These are phyloP conservation scores for Pythium oligandrum DNA, from an alignment of 352 stramenopile genomes.

Conservation along the genomic window DNA sequence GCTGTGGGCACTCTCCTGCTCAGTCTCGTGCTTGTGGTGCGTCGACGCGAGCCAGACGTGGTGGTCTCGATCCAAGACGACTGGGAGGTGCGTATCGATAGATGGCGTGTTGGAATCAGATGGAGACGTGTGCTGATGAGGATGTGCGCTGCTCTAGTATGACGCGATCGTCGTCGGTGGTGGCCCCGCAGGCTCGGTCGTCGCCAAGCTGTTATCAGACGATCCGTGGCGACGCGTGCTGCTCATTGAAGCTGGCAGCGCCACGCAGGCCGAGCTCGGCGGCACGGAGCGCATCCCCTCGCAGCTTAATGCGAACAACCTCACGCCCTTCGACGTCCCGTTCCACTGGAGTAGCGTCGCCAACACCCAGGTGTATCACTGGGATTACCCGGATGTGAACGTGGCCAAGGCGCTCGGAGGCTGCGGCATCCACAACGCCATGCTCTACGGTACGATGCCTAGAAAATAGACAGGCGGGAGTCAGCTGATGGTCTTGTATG, in stretches of 20 bases:
- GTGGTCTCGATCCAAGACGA: no score
- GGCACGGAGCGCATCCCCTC: conserved; percentile 40
- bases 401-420: conserved; percentile 82
- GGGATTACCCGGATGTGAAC: conserved; percentile 76
- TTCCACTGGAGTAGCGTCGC: conserved; percentile 84
- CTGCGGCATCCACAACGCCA: conserved; percentile 89
- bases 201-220: conserved; percentile 48
- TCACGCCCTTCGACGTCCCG: conserved; percentile 82
- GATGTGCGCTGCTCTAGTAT: conserved; percentile 19
- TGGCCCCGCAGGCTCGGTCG: conserved; percentile 49
- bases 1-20: no score
- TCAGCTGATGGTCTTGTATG: not conserved
- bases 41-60: no score
- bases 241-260: conserved; percentile 58
- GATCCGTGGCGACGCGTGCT: conserved; percentile 53
- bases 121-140: no score
- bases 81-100: no score
- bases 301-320: conserved; percentile 26
- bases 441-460: conserved; percentile 71
- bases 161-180: conserved; percentile 63
- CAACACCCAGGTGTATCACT: conserved; percentile 59
- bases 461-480: conserved; percentile 1
- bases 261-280: conserved; percentile 48
- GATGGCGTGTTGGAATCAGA: no score
- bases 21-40: no score